phyloP scores from a whole-genome alignment of 805 yeast species.

The Wickerhamomyces ciferrii region DNA sequence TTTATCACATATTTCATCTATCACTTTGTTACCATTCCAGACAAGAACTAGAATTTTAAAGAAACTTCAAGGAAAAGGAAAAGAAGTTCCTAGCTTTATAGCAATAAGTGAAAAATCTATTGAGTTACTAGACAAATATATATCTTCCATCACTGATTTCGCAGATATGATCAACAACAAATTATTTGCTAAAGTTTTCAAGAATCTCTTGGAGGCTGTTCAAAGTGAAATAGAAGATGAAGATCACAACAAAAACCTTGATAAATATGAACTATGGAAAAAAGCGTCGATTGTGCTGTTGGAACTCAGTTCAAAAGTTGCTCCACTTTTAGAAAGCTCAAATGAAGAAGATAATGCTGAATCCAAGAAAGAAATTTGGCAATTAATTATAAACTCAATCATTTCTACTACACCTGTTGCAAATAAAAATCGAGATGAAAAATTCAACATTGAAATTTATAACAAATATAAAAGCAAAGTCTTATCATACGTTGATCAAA shows the following conservation, averaged over 20 bases:
- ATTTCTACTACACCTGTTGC: conserved; percentile 32
- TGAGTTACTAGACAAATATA: conserved; percentile 30
- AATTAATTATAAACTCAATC: conserved; percentile 34
- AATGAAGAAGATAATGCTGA: not conserved
- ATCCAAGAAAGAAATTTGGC: conserved; percentile 27
- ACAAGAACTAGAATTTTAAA: conserved; percentile 51
- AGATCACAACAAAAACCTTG: conserved; percentile 6
- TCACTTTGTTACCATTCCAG: conserved; percentile 56
- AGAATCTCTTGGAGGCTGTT: conserved; percentile 48
- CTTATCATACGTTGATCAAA: conserved; percentile 32
- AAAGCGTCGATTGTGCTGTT: conserved; percentile 39
- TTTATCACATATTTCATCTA: conserved; percentile 47
- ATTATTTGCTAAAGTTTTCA: conserved; percentile 39
- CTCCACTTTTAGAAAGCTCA: conserved; percentile 13
- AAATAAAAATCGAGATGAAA: conserved; percentile 32
- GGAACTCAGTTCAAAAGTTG: conserved; percentile 25
- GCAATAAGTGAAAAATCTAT: conserved; percentile 50
- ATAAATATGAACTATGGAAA: conserved; percentile 45
- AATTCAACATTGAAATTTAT: conserved; percentile 41
- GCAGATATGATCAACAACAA: conserved; percentile 36
- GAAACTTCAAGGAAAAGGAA: conserved; percentile 37
- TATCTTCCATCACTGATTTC: conserved; percentile 28
- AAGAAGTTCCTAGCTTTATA: conserved; percentile 57
- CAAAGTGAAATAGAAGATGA: conserved; percentile 34
- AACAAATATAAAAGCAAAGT: conserved; percentile 33